Base-by-base conservation (phyloP, 176 grass and related monocot genomes). In the Oryza longistaminata region DNA sequence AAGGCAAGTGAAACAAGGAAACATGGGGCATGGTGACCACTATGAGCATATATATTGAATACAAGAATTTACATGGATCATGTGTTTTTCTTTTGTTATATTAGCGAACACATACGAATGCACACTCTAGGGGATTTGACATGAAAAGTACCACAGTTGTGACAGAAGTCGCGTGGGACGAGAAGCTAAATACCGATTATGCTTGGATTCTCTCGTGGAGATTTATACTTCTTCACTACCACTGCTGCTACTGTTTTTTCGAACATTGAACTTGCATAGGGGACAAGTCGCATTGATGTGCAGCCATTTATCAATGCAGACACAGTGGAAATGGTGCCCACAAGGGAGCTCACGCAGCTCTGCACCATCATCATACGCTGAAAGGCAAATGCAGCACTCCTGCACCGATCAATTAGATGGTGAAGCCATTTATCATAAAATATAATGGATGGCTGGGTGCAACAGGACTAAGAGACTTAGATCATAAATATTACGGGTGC, bases 331-430 rank as follows among this genome's bases (percentile, higher is more conserved):
- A 80, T 94, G 89, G 58, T 94, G 92, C 22, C 85, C 88, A 80
- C 92, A 94, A 16, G 89, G 92, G 55, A 94, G 92, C 73, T 90
- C 89, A 5, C 88, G 89, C 79, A 94, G 53, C 83, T 91, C 89
- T 9, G 82, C 86, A n/a, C 92, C 92, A 16, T 94, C 89, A 49
- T 94, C 89, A 34, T 94, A 94, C 0, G 80, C 70, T 3, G 89
- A 88, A 39, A 94, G 81, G 81, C 92, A 94, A 75, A 94, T 91
- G 74, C 89, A 94, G 10, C 92, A 94, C 85, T 91, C 92, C 89
- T 94, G 85, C 76, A 91, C 45, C 60, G 29, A 73, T 17, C 50
- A 48, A 35, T 9, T 14, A 37, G 55, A 35, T 14, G 24, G 58
- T 19, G 4, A 68, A 39, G 29, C 19, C 35, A 70, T 77, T 17